These are phyloP conservation scores for Penicillium sp. DNA, from an alignment of 2,329 filamentous ascomycete species.

Conservation along the genomic window DNA sequence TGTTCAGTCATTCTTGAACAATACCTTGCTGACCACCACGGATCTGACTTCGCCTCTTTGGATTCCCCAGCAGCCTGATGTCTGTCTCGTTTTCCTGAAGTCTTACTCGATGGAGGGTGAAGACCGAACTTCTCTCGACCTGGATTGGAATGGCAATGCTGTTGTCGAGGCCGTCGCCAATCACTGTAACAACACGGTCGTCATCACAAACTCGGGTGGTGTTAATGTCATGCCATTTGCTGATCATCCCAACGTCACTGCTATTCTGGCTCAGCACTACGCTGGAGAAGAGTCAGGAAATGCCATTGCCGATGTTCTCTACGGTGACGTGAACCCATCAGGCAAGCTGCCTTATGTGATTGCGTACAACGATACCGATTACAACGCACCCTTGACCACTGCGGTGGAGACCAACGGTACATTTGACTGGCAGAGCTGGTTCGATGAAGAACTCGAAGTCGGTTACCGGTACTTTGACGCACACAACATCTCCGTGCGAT, in stretches of 20 bases:
- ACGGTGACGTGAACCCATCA: slow-evolving; percentile 57
- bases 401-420: slow-evolving; percentile 9
- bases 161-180: slow-evolving; percentile 59
- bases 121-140: slow-evolving; percentile 37
- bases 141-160: slow-evolving; percentile 55
- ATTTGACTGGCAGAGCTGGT: slow-evolving; percentile 32
- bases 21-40: slow-evolving; percentile 8
- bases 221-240: slow-evolving; percentile 59
- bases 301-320: slow-evolving; percentile 57
- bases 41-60: not conserved
- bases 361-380: slow-evolving; percentile 57
- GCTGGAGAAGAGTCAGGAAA: slow-evolving; percentile 63
- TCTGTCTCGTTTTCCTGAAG: slow-evolving; percentile 61
- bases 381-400: slow-evolving; percentile 36
- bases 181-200: slow-evolving; percentile 61
- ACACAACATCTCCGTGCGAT: slow-evolving; percentile 34
- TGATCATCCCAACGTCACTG: slow-evolving; percentile 64
- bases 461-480: slow-evolving; percentile 57
- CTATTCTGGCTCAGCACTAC: slow-evolving; percentile 62
- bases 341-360: slow-evolving; percentile 63
- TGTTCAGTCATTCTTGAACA: slow-evolving; percentile 20
- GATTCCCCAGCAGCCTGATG: slow-evolving; percentile 2
- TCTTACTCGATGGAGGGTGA: slow-evolving; percentile 43
- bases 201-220: slow-evolving; percentile 65
- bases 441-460: slow-evolving; percentile 54